Conservation (phyloP, 371 early-diverging fungal genomes). For the Fennellomyces sp. region DNA sequence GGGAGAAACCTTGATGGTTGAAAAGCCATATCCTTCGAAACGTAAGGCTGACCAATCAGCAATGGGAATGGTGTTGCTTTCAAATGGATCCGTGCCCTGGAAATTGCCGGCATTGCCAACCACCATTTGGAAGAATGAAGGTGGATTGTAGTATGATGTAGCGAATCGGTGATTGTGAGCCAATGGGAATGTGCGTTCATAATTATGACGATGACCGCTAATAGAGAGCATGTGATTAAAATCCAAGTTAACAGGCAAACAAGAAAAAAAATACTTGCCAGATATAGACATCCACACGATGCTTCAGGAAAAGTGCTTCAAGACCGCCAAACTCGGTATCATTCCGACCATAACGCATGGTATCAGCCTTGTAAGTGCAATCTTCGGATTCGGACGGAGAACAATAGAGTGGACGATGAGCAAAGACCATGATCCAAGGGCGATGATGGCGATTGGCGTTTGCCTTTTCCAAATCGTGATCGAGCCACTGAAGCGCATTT, state of each 20-base stretch:
- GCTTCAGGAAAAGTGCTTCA: conserved; percentile 13
- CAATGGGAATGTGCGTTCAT: conserved; percentile 34
- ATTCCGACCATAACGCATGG: conserved; percentile 9
- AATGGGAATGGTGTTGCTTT: neutral
- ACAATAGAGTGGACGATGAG: conserved; percentile 29
- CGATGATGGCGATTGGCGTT: conserved; percentile 4
- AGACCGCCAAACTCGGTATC: conserved; percentile 10
- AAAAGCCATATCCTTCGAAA: conserved; percentile 33
- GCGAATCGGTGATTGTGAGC: conserved; percentile 12
- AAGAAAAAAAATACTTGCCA: conserved; percentile 9
- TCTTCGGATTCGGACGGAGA: conserved; percentile 10
- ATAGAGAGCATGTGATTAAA: no score
- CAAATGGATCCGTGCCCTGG: conserved; percentile 20
- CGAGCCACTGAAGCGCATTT: conserved; percentile 32
- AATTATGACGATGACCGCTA: conserved; percentile 36
- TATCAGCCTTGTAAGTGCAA: conserved; percentile 11
- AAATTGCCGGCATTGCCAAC: conserved; percentile 33
- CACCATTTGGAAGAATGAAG: conserved; percentile 31
- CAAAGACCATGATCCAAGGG: conserved; percentile 33
- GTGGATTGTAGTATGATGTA: conserved; percentile 23
- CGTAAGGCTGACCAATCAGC: conserved; percentile 28
- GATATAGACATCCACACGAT: conserved; percentile 22
- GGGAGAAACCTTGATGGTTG: conserved; percentile 21
- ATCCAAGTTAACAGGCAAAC: neutral
- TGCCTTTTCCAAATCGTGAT: conserved; percentile 27